phyloP scores from a whole-genome alignment of 768 basidiomycete species.

The Phaffia australis region DNA sequence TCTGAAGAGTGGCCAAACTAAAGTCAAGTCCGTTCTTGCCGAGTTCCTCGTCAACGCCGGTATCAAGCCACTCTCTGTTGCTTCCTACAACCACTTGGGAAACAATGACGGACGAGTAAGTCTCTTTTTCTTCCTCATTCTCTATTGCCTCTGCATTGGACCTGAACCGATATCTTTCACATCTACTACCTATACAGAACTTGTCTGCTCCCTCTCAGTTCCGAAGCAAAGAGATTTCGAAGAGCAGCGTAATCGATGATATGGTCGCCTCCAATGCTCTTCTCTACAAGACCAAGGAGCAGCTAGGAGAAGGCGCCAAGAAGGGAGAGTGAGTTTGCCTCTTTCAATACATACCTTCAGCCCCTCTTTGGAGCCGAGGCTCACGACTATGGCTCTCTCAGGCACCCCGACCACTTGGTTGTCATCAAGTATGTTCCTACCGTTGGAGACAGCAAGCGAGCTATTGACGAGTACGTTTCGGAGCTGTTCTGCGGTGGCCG shows the following conservation, averaged over 20 bases:
- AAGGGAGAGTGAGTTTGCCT: slow-evolving; percentile 57
- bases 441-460: slow-evolving; percentile 93
- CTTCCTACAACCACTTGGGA: slow-evolving; percentile 96
- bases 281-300: slow-evolving; percentile 59
- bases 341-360: too few species aligned
- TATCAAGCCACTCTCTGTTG: slow-evolving; percentile 67
- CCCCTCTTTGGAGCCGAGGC: too few species aligned
- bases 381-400: too few species aligned
- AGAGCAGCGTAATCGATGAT: slow-evolving; percentile 50
- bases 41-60: slow-evolving; percentile 64
- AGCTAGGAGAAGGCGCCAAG: slow-evolving; percentile 31
- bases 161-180: neutral
- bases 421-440: slow-evolving; percentile 75
- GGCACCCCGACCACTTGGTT: slow-evolving; percentile 88
- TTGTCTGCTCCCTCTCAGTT: neutral
- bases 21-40: slow-evolving; percentile 90
- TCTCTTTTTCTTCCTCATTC: slow-evolving; percentile 85
- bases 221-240: slow-evolving; percentile 20
- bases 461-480: slow-evolving; percentile 98
- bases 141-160: slow-evolving; percentile 31
- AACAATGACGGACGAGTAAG: slow-evolving; percentile 79
- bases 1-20: slow-evolving; percentile 91
- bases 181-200: neutral
- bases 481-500: slow-evolving; percentile 60
- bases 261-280: slow-evolving; percentile 88